Evolutionary conservation across 1,139 yeast species (phyloP), one percentile per base, ranked within the genome.

Genomic region (Debaryomyces udenii): DNA sequence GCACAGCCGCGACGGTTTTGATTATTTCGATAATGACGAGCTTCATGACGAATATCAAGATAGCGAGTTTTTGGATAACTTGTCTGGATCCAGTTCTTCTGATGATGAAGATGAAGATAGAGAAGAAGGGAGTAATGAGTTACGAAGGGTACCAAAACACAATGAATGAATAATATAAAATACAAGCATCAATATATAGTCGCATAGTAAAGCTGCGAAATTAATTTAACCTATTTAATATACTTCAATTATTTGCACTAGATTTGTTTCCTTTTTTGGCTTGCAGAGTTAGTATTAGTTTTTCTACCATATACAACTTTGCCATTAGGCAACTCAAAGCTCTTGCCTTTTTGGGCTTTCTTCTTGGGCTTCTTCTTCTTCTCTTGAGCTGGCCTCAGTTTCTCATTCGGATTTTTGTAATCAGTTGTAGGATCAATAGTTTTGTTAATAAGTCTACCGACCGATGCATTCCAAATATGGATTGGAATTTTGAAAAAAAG

Each of bases 311-410:
- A 78, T 2, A 78, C 70, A 2, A 78, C 80, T 52, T 80, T 80
- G 0, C 86, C 86, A 53, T 80, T 81, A 11, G 85, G 83, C 44
- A 80, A 61, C 38, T 71, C 79, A 23, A 69, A 57, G 51, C 72
- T 77, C 39, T 70, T 70, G 9, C 80, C 81, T 41, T 59, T 65
- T 20, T 60, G 68, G 17, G 54, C 52, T 42, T 66, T 64, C 53
- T 66, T 71, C 50, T 59, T 64, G 22, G 48, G 42, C 46, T 62
- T 59, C 42, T 56, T 47, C 49, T 22, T 44, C 46, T 47, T 48
- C 14, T 41, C 48, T 9, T 45, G 51, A 13, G 50, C 37, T 35
- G 35, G 27, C n/a, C 39, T 42, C 31, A 37, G 36, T 32, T 31
- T 47, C 23, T 39, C 40, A 33, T 45, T 44, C n/a, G 54, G 52